A percentile compares a stretch with the other conserved stretches of the same genome.
phyloP scores from a whole-genome alignment of 2,329 filamentous ascomycete genomes.

The Trichoderma endophyticum region DNA sequence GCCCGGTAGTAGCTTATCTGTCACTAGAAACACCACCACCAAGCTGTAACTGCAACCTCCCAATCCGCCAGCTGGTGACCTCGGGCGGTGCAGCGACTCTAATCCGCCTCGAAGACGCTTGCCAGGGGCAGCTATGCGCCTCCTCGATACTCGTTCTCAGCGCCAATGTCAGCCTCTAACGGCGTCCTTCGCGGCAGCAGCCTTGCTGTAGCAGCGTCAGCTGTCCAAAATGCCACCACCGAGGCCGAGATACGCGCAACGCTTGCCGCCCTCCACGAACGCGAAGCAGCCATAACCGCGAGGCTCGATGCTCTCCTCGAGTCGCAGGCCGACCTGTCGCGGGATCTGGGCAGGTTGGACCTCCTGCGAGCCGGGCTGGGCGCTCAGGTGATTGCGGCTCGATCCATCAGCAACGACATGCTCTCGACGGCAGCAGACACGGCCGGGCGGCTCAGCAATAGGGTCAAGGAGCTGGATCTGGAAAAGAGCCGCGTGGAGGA shows the following conservation, averaged over 20 bases:
- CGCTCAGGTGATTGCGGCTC: slow-evolving; percentile 78
- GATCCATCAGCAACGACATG: slow-evolving; percentile 85
- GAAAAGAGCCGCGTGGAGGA: slow-evolving; percentile 91
- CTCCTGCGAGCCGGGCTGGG: slow-evolving; percentile 84
- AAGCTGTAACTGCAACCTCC: not conserved
- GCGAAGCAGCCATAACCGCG: slow-evolving; percentile 70
- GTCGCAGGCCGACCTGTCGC: slow-evolving; percentile 81
- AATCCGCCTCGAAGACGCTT: slow-evolving; percentile 21
- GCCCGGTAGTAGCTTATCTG: not conserved
- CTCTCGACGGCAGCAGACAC: slow-evolving; percentile 82
- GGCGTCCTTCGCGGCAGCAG: slow-evolving; percentile 37
- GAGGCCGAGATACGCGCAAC: slow-evolving; percentile 76
- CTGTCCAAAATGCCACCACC: slow-evolving; percentile 68
- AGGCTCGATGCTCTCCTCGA: slow-evolving; percentile 74
- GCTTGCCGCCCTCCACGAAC: slow-evolving; percentile 69
- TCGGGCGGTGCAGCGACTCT: not conserved
- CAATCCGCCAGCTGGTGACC: not conserved
- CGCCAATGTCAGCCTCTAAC: slow-evolving; percentile 50
- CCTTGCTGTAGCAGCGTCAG: slow-evolving; percentile 30
- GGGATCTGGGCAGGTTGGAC: slow-evolving; percentile 84
- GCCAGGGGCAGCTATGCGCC: slow-evolving; percentile 42
- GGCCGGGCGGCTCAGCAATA: slow-evolving; percentile 77
- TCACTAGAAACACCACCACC: not conserved
- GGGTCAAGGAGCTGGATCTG: slow-evolving; percentile 82
- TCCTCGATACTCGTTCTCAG: slow-evolving; percentile 35